Conservation (phyloP, 768 basidiomycete species). For the Xerocomus spinulosus region DNA sequence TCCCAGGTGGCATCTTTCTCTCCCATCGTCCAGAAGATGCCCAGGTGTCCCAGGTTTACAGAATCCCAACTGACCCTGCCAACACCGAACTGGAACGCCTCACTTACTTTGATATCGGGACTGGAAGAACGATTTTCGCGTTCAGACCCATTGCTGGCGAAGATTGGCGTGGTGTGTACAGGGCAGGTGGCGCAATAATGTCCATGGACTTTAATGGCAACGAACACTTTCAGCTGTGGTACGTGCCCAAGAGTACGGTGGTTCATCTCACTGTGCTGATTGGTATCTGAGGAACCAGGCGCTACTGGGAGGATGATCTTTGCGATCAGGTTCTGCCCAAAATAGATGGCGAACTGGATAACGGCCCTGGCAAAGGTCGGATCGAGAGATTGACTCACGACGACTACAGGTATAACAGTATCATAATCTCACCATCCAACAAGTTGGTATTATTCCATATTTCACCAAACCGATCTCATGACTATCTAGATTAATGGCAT, state of each 20-base stretch:
- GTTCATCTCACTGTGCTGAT: too few relatives aligned
- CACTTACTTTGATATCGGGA: constrained; percentile 38
- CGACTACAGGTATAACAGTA: constrained; percentile 27
- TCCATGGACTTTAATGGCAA: constrained; percentile 40
- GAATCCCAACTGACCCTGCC: constrained; percentile 28
- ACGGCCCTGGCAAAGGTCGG: constrained; percentile 36
- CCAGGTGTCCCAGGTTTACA: constrained; percentile 36
- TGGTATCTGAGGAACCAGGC: constrained; percentile 22
- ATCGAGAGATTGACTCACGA: constrained; percentile 42
- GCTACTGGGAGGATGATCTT: constrained; percentile 39
- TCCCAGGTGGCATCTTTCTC: constrained; percentile 28
- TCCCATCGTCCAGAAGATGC: constrained; percentile 38
- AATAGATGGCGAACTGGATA: constrained; percentile 37
- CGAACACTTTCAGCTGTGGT: constrained; percentile 41
- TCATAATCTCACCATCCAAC: constrained; percentile 34
- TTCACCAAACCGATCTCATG: background rate
- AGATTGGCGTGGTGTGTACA: constrained; percentile 38
- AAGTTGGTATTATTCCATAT: constrained; percentile 22
- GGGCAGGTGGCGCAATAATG: constrained; percentile 35
- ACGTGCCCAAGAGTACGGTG: background rate
- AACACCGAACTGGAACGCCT: constrained; percentile 30
- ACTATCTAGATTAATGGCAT: constrained; percentile 33
- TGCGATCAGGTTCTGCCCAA: constrained; percentile 25
- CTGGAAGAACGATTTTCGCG: constrained; percentile 32
- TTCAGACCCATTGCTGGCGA: constrained; percentile 35